These are phyloP conservation scores for Peronospora tabacina DNA, from an alignment of 352 stramenopile genomes.

Conservation along the genomic window DNA sequence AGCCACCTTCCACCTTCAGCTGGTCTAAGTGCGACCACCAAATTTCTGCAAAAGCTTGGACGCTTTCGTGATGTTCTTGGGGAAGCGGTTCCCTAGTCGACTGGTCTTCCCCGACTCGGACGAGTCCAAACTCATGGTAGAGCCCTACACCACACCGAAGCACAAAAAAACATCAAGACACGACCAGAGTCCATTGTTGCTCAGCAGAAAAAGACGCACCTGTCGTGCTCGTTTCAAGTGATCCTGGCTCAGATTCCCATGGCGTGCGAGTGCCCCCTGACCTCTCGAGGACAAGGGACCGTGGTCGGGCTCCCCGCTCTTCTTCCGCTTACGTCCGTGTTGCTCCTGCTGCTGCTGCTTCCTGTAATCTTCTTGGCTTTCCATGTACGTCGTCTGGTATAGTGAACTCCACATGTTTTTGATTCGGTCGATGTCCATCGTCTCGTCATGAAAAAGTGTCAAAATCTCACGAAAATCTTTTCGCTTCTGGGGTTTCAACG, in stretches of 20 bases:
- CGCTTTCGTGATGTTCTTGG: constrained; percentile 26
- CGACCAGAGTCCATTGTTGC: not conserved
- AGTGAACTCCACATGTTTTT: constrained; percentile 36
- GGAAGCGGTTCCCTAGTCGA: constrained; percentile 35
- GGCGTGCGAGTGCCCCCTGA: constrained; percentile 6
- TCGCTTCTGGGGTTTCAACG: constrained; percentile 26
- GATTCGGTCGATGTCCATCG: constrained; percentile 8
- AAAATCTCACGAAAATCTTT: constrained; percentile 68
- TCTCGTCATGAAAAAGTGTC: constrained; percentile 46
- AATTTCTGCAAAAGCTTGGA: constrained; percentile 80
- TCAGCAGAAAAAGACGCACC: constrained; percentile 14
- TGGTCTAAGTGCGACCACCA: constrained; percentile 17
- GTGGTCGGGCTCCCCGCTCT: constrained; percentile 22
- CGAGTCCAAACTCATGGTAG: constrained; percentile 30
- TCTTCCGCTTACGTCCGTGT: constrained; percentile 29
- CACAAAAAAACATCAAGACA: constrained; percentile 5
- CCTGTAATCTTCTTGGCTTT: constrained; percentile 60
- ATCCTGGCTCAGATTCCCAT: constrained; percentile 25
- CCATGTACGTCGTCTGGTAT: constrained; percentile 42
- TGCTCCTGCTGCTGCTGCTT: constrained; percentile 34
- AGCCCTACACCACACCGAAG: constrained; percentile 20
- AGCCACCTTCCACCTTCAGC: constrained; percentile 1
- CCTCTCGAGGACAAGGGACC: constrained; percentile 6
- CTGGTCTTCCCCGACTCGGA: constrained; percentile 49
- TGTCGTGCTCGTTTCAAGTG: constrained; percentile 49